Evolutionary conservation across 2,329 filamentous ascomycete species (phyloP).

Genomic region (Xylaria multiplex): DNA sequence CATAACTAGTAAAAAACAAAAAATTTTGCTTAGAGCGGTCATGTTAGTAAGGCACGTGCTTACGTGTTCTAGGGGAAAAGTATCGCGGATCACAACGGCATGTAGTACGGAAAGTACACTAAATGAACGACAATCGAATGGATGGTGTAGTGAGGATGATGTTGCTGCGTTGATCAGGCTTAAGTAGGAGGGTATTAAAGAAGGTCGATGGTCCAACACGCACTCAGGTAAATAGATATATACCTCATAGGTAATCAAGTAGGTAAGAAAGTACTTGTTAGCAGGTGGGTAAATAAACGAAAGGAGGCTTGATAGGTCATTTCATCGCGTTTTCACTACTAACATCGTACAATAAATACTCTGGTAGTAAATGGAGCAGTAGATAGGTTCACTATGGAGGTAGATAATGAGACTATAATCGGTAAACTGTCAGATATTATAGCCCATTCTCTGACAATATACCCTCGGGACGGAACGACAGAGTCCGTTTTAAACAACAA

Average conservation of each 20-base stretch:
- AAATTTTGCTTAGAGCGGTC: too few species aligned
- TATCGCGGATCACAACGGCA: not conserved
- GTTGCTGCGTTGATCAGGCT: too few species aligned
- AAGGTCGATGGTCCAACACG: not conserved
- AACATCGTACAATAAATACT: not conserved
- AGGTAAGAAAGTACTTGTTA: not conserved
- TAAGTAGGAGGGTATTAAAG: not conserved
- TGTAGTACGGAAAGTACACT: not conserved
- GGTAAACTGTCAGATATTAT: not conserved
- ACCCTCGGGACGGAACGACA: constrained; percentile 2
- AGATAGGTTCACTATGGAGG: not conserved
- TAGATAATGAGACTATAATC: not conserved
- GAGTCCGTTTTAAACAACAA: not conserved
- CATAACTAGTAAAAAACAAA: too few species aligned
- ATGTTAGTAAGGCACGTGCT: not conserved
- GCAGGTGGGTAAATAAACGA: not conserved
- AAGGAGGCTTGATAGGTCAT: not conserved
- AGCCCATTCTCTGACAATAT: not conserved
- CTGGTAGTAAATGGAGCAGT: not conserved
- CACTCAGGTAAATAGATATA: not conserved
- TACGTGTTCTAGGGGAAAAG: not conserved
- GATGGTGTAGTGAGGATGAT: not conserved
- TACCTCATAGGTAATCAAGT: not conserved
- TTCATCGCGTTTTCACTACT: not conserved
- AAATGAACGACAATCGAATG: not conserved